phyloP scores from a whole-genome alignment of 2,329 filamentous ascomycete species.

The Periglandula ipomoeae region DNA sequence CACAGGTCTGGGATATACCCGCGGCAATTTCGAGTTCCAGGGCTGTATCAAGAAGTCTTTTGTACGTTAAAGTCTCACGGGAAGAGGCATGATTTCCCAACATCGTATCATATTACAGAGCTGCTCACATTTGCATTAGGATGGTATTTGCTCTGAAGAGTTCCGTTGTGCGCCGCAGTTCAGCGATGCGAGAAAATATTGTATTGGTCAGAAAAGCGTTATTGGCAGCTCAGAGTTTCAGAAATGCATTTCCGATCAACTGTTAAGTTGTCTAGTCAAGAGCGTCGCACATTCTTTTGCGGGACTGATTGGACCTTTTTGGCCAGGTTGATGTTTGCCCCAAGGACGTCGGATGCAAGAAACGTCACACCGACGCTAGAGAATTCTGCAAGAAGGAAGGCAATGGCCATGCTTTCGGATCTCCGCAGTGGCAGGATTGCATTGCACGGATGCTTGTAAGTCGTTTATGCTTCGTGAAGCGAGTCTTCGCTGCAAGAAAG shows the following conservation, averaged over 20 bases:
- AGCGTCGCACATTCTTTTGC: background rate
- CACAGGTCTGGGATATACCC: background rate
- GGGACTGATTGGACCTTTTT: background rate
- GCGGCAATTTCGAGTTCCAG: background rate
- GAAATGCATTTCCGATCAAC: slow-evolving; percentile 5
- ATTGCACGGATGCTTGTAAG: slow-evolving; percentile 2
- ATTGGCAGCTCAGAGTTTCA: slow-evolving; percentile 4
- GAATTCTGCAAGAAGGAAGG: slow-evolving; percentile 4
- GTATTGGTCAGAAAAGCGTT: background rate
- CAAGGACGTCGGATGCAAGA: slow-evolving; percentile 5
- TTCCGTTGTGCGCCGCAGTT: slow-evolving; percentile 4
- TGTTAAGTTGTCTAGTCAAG: background rate
- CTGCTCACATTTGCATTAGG: background rate
- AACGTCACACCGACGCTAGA: slow-evolving; percentile 3
- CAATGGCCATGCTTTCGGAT: background rate
- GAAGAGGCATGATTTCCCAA: background rate
- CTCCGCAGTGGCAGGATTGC: slow-evolving; percentile 1
- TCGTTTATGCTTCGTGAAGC: background rate
- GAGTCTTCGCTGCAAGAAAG: background rate
- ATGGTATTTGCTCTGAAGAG: slow-evolving; percentile 2
- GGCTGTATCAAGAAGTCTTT: slow-evolving; percentile 3
- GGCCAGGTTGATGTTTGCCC: slow-evolving; percentile 1
- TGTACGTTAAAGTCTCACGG: background rate
- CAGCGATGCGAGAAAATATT: slow-evolving; percentile 2
- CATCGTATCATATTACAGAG: background rate